Base-by-base conservation (phyloP, 495 filamentous ascomycete species). In the Daldinia vernicosa region DNA sequence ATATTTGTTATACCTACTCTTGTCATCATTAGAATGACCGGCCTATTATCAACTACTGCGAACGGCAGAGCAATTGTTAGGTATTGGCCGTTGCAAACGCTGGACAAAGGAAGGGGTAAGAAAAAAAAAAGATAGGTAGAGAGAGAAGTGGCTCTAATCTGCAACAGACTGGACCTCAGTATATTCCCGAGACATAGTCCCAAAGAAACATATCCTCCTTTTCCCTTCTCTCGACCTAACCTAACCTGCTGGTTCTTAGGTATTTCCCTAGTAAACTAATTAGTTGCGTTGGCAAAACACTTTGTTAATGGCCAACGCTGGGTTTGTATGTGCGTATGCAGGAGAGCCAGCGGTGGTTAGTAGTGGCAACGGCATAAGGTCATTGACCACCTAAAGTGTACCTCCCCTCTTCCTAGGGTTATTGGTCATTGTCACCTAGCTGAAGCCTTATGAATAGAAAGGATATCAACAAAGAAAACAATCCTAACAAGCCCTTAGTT, bases 111-210 rank as follows among this genome's bases (percentile, higher is more conserved):
- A 59, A 60, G 55, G 55, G 47, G 45, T n/a, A n/a, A n/a, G 60
- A 53, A 56, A 61, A 35, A 66, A 71, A 66, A 71, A 55, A 72
- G 51, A 22, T 32, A 56, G 27, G 30, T 30, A 19, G 27, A 53
- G 27, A 51, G 26, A 66, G 51, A 61, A 37, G 66, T 69, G 65
- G 70, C 61, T 73, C 63, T 66, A 72, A 69, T 72, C 63, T 71
- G 69, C 69, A 72, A 72, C 72, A 63, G 64, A 57, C 71, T 71
- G 67, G 74, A 70, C 68, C 61, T 69, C 69, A 74, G 79, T 75
- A 67, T 76, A 80, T 72, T 83, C 81, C 81, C 81, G 81, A 82
- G 78, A 82, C 81, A 81, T 43, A 45, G 59, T 53, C 57, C 71
- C 54, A 63, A 74, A 67, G 67, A 56, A 69, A 67, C 62, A 28